A percentile compares a stretch with the other conserved stretches of the same genome.
phyloP scores from a whole-genome alignment of 2,329 filamentous ascomycete species.

The Bipolaris sorokiniana region DNA sequence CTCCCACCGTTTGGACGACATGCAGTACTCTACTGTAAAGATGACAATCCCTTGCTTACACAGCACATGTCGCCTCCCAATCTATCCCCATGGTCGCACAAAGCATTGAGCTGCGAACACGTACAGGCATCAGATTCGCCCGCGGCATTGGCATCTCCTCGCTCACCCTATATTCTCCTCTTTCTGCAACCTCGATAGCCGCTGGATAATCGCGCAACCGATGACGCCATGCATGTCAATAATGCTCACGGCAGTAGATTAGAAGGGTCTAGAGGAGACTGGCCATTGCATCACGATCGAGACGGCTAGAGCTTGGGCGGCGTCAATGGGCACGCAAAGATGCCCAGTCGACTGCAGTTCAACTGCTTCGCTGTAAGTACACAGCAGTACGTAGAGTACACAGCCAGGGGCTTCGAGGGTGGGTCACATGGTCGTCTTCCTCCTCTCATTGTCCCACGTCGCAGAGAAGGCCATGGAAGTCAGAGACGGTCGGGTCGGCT shows the following conservation, averaged over 20 bases:
- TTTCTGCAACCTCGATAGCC: conserved; percentile 39
- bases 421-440: conserved; percentile 21
- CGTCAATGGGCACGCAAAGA: conserved; percentile 10
- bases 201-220: conserved; percentile 29
- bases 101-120: conserved; percentile 37
- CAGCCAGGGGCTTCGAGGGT: conserved; percentile 16
- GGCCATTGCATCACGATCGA: conserved; percentile 11
- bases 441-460: conserved; percentile 34
- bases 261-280: conserved; percentile 7
- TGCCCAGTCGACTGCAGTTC: conserved; percentile 14
- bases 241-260: conserved; percentile 18
- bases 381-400: background rate
- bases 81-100: conserved; percentile 18
- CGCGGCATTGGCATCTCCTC: background rate
- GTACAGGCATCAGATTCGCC: conserved; percentile 39
- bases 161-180: background rate
- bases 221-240: conserved; percentile 39
- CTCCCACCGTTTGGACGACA: background rate
- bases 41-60: background rate
- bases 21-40: background rate
- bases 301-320: conserved; percentile 10
- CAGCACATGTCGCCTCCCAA: conserved; percentile 12
- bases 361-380: conserved; percentile 16
- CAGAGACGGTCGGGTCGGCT: conserved; percentile 31
- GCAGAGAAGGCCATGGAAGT: conserved; percentile 24